These are phyloP conservation scores for Berkeleyomyces rouxiae DNA, from an alignment of 2,329 filamentous ascomycete species.

Conservation along the genomic window DNA sequence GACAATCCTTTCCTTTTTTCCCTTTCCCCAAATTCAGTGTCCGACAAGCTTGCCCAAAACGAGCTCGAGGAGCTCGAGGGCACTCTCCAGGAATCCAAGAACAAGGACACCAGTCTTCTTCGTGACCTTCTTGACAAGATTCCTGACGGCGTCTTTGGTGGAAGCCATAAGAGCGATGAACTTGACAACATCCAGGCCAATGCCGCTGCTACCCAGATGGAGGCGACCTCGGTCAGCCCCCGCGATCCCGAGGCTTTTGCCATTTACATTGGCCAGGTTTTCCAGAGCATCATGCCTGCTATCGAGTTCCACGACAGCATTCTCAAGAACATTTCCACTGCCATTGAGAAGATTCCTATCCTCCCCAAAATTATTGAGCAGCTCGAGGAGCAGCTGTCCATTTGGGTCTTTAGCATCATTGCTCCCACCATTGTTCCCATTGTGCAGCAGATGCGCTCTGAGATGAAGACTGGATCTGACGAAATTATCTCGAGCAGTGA, in stretches of 20 bases:
- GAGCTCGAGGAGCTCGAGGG: constrained; percentile 80
- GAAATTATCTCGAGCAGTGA: constrained; percentile 77
- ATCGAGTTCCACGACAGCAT: constrained; percentile 84
- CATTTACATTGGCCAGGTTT: constrained; percentile 54
- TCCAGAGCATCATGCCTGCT: constrained; percentile 69
- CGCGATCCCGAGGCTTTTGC: constrained; percentile 74
- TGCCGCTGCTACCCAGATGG: constrained; percentile 56
- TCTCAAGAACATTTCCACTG: constrained; percentile 59
- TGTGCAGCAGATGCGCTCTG: constrained; percentile 70
- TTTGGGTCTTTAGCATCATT: constrained; percentile 83
- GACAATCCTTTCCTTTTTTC: background rate
- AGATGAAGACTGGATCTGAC: constrained; percentile 69
- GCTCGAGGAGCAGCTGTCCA: constrained; percentile 68
- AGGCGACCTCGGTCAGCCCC: constrained; percentile 57
- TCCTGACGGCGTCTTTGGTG: constrained; percentile 63
- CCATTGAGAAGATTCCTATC: constrained; percentile 72
- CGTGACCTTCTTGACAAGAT: constrained; percentile 69
- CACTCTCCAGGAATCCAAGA: constrained; percentile 50
- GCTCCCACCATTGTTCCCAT: constrained; percentile 78
- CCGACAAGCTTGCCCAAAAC: constrained; percentile 79
- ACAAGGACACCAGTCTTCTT: constrained; percentile 55
- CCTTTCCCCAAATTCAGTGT: constrained; percentile 31
- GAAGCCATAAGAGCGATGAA: constrained; percentile 55
- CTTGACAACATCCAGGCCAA: constrained; percentile 67
- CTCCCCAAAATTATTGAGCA: constrained; percentile 74